These are phyloP conservation scores for Prunus salicina DNA, from an alignment of 306 rosid genomes.

Conservation along the genomic window DNA sequence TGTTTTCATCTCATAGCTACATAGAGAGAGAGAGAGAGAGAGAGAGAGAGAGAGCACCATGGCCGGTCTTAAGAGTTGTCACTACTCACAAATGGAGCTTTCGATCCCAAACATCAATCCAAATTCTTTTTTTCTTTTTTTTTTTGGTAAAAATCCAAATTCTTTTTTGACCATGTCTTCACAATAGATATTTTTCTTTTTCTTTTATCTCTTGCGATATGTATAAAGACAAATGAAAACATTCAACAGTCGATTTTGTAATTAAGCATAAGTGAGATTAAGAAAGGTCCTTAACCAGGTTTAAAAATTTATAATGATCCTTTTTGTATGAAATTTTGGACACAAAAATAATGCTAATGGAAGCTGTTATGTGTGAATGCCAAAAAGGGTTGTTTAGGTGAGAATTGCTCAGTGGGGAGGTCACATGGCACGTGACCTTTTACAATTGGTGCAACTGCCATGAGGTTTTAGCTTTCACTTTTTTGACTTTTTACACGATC, in stretches of 20 bases:
- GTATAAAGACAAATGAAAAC: background rate
- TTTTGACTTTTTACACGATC: background rate
- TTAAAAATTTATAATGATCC: too few species aligned
- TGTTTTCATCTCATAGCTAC: conserved; percentile 7
- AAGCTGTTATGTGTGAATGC: background rate
- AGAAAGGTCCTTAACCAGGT: background rate
- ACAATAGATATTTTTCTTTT: background rate
- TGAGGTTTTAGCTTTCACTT: background rate
- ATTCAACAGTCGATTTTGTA: background rate
- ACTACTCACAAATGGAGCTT: conserved; percentile 6
- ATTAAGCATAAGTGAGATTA: background rate
- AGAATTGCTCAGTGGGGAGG: background rate
- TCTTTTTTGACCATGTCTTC: background rate
- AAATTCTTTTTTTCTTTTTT: background rate
- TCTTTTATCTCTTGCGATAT: background rate
- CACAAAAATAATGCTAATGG: background rate
- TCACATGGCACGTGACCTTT: conserved; percentile 10
- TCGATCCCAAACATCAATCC: conserved; percentile 8
- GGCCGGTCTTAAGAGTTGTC: background rate
- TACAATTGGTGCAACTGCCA: conserved; percentile 10
- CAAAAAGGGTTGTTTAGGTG: background rate
- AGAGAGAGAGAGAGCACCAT: background rate
- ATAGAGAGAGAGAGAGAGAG: too few species aligned
- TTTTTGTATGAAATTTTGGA: background rate
- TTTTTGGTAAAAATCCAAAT: too few species aligned